Evolutionary conservation across 2,329 filamentous ascomycete genomes (phyloP).

Genomic region (Cadophora luteo-olivacea): DNA sequence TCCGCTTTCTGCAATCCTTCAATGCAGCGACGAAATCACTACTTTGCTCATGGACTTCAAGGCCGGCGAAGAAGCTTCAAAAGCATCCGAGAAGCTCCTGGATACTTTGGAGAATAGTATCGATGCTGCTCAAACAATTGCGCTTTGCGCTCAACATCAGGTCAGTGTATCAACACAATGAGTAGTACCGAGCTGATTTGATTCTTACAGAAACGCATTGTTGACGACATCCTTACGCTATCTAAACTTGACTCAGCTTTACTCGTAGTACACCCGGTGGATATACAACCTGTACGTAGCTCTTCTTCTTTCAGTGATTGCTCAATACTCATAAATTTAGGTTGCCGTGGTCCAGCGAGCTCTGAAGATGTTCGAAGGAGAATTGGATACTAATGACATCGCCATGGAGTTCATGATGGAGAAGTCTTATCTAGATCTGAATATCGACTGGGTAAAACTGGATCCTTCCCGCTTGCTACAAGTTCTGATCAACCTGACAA

Average conservation of each 20-base stretch:
- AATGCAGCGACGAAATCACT: slow-evolving; percentile 77
- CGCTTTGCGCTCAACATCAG: slow-evolving; percentile 74
- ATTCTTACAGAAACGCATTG: slow-evolving; percentile 67
- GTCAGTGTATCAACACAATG: slow-evolving; percentile 14
- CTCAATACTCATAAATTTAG: slow-evolving; percentile 18
- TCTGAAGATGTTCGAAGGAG: slow-evolving; percentile 80
- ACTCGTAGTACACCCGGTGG: slow-evolving; percentile 72
- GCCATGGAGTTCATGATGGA: slow-evolving; percentile 73
- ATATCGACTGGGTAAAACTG: slow-evolving; percentile 74
- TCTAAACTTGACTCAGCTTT: slow-evolving; percentile 76
- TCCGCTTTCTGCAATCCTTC: slow-evolving; percentile 75
- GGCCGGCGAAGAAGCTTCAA: slow-evolving; percentile 28
- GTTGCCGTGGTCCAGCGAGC: slow-evolving; percentile 67
- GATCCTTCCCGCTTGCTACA: slow-evolving; percentile 81
- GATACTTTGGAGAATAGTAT: slow-evolving; percentile 61
- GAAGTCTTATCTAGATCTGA: slow-evolving; percentile 68
- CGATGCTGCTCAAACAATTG: slow-evolving; percentile 83
- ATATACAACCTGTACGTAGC: slow-evolving; percentile 66
- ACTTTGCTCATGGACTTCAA: slow-evolving; percentile 46
- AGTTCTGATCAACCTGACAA: slow-evolving; percentile 81
- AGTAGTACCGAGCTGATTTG: slow-evolving; percentile 13
- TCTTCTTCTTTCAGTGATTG: neutral
- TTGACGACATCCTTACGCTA: slow-evolving; percentile 70
- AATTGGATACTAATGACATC: slow-evolving; percentile 75
- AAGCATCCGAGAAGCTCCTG: slow-evolving; percentile 50